Base-by-base conservation (phyloP, 2,329 filamentous ascomycete species). In the Pseudogymnoascus sp. region DNA sequence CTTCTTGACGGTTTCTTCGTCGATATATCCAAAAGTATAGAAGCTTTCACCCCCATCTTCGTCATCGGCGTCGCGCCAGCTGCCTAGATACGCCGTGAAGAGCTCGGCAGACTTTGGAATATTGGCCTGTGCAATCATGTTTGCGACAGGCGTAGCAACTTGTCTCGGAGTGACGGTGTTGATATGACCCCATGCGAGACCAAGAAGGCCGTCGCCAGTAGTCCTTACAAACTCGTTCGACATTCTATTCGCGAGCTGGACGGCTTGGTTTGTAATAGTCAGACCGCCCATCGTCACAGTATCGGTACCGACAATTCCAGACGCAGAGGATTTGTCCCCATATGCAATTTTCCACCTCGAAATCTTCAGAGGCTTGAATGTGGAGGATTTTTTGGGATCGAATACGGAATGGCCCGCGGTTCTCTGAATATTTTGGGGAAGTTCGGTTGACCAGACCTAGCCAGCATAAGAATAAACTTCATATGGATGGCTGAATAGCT, bases 1-100 rank as follows among this genome's bases (percentile, higher is more conserved):
- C 3, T 77, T 75, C 60, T 75, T 77, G 57, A 88, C 76, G 0
- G 82, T 78, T n/a, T 81, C 78, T 65, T 86, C 69, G 67, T 90
- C 87, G 68, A 90, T 86, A 71, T 78, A 87, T 18, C 88, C 88
- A 65, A 90, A 90, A 1, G 87, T 90, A 74, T 87, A 90, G 75
- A 89, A 90, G 77, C 72, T 83, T 63, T 75, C 73, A 18, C 70
- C 70, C 34, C 69, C 66, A 38, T 72, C 70, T 1, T 70, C 62
- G 16, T 74, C 72, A 57, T 77, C 70, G 62, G 78, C 77, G 65
- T 82, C 80, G 62, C 77, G 73, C 79, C 80, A 77, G 63, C 77
- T 75, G 32, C 81, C 80, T 25, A 86, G 74, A 57, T 83, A 81
- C 28, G 76, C 80, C 0, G 83, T 86, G 72, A 86, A 86, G 3